Conservation (phyloP, 257 asterid species). For the Fraxinus cuspidata region DNA sequence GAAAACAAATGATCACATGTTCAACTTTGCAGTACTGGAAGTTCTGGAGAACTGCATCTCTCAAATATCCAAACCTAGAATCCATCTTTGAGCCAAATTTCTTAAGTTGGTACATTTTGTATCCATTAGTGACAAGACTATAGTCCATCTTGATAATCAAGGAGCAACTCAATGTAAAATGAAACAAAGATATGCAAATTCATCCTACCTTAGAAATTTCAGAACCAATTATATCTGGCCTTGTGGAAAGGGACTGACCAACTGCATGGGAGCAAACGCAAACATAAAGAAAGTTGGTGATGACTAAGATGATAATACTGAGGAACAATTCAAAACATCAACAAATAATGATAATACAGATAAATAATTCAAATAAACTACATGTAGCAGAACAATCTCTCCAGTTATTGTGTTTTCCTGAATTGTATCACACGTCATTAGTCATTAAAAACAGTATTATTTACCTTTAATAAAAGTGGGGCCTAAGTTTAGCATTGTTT, state of each 20-base stretch:
- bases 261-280: slow-evolving; percentile 52
- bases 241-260: slow-evolving; percentile 96
- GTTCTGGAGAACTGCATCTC: slow-evolving; percentile 11
- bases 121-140: background rate
- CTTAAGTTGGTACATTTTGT: slow-evolving; percentile 5
- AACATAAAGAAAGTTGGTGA: slow-evolving; percentile 18
- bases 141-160: background rate
- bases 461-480: slow-evolving; percentile 96
- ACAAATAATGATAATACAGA: background rate
- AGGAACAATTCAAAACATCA: slow-evolving; percentile 22
- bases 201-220: slow-evolving; percentile 75
- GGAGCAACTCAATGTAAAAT: slow-evolving; percentile 21
- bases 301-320: slow-evolving; percentile 22
- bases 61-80: background rate
- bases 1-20: background rate
- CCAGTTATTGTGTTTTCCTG: slow-evolving; percentile 14
- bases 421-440: background rate
- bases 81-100: background rate
- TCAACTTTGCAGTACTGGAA: background rate
- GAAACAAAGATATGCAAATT: slow-evolving; percentile 7
- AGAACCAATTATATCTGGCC: slow-evolving; percentile 89
- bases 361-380: background rate
- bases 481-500: slow-evolving; percentile 85
- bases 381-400: slow-evolving; percentile 6
- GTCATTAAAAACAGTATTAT: slow-evolving; percentile 9